A percentile compares a stretch with the other conserved stretches of the same genome.
Evolutionary conservation across 1,139 yeast species (phyloP).

Genomic region (Neolecta irregularis): DNA sequence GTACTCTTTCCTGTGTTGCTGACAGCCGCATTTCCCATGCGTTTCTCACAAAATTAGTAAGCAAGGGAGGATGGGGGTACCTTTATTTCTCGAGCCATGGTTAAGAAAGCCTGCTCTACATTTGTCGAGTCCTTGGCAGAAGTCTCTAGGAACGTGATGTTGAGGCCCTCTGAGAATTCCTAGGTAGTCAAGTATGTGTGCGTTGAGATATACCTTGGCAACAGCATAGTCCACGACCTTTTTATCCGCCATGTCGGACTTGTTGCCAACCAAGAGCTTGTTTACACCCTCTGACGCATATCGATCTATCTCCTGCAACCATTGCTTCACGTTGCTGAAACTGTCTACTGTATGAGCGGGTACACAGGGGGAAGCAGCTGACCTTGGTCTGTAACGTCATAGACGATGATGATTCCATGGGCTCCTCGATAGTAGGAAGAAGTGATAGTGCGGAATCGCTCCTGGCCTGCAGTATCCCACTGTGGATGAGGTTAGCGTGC

Average conservation of each 20-base stretch:
- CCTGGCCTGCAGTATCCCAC: constrained; percentile 99
- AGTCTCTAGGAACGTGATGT: constrained; percentile 91
- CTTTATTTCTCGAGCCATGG: constrained; percentile 97
- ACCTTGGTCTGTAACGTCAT: constrained; percentile 93
- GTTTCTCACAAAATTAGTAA: constrained; percentile 25
- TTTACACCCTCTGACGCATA: constrained; percentile 96
- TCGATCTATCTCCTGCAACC: constrained; percentile 97
- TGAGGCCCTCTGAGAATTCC: constrained; percentile 93
- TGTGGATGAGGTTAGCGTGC: constrained; percentile 9
- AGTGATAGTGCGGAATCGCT: constrained; percentile 92
- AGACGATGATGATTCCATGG: constrained; percentile 93
- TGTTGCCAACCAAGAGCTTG: constrained; percentile 91
- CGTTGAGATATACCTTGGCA: constrained; percentile 37
- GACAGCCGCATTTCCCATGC: constrained; percentile 58
- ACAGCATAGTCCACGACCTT: constrained; percentile 91
- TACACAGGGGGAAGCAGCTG: background rate
- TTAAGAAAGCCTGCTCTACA: constrained; percentile 94
- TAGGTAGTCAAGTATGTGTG: background rate
- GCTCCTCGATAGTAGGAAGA: constrained; percentile 98
- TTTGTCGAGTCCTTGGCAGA: constrained; percentile 90
- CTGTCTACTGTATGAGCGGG: constrained; percentile 30
- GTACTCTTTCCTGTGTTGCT: constrained; percentile 46
- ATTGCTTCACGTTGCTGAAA: constrained; percentile 91
- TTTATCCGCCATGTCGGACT: constrained; percentile 86
- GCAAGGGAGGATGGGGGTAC: constrained; percentile 20